Evolutionary conservation across 208 protist genomes (phyloP).

Genomic region (Phytomonas sp.): DNA sequence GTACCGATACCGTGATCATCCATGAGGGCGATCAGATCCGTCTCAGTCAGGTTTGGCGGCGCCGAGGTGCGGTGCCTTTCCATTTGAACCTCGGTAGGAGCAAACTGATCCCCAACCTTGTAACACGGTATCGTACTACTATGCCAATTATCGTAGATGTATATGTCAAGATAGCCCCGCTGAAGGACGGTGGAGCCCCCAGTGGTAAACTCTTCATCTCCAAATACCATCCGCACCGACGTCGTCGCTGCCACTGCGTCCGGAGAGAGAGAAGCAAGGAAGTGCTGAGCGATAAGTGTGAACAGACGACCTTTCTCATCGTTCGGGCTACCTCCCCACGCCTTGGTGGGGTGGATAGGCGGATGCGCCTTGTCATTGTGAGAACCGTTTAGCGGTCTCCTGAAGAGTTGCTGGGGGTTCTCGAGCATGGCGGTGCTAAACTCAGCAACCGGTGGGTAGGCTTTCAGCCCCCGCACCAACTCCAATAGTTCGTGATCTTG

Average conservation of each 20-base stretch:
- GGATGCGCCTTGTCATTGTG: slow-evolving; percentile 98
- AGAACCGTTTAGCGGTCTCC: slow-evolving; percentile 88
- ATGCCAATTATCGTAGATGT: slow-evolving; percentile 86
- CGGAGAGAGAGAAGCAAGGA: slow-evolving; percentile 95
- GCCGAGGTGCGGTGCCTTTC: slow-evolving; percentile 70
- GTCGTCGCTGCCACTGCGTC: slow-evolving; percentile 88
- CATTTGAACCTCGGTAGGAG: slow-evolving; percentile 78
- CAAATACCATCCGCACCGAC: slow-evolving; percentile 64
- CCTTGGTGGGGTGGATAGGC: slow-evolving; percentile 96
- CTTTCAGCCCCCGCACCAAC: slow-evolving; percentile 63
- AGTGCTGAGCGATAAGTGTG: slow-evolving; percentile 95
- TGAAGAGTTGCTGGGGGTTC: slow-evolving; percentile 58
- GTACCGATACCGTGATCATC: slow-evolving; percentile 98
- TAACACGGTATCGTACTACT: slow-evolving; percentile 91
- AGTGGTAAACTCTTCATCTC: slow-evolving; percentile 79
- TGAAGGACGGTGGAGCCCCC: slow-evolving; percentile 86
- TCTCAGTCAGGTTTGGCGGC: slow-evolving; percentile 94
- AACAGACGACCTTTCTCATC: slow-evolving; percentile 85
- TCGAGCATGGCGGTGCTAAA: slow-evolving; percentile 57
- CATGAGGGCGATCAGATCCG: slow-evolving; percentile 97
- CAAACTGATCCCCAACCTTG: slow-evolving; percentile 78
- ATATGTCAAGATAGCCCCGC: slow-evolving; percentile 93
- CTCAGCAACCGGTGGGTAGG: slow-evolving; percentile 42
- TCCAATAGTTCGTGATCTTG: slow-evolving; percentile 77
- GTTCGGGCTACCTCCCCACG: slow-evolving; percentile 15